Percentiles rank a stretch among this genome's conserved stretches.
These are phyloP conservation scores for Cercospora zeina DNA, from an alignment of 2,329 filamentous ascomycete species.

Conservation along the genomic window DNA sequence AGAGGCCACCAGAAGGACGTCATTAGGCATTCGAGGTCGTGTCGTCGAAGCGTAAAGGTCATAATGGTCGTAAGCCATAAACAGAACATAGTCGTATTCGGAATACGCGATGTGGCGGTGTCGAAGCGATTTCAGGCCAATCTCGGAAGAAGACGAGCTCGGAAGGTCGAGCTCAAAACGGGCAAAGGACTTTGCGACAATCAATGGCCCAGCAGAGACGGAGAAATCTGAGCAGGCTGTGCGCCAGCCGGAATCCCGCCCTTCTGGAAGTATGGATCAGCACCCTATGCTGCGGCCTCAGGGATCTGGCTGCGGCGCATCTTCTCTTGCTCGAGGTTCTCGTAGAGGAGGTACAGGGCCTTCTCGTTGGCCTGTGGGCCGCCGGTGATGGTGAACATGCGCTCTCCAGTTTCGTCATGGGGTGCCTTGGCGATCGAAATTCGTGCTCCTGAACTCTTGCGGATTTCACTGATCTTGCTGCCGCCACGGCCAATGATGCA, in stretches of 20 bases:
- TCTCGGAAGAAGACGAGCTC: slow-evolving; percentile 2
- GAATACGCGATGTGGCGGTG: slow-evolving; percentile 15
- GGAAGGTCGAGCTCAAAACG: not conserved
- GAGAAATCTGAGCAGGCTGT: slow-evolving; percentile 13
- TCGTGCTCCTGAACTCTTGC: slow-evolving; percentile 91
- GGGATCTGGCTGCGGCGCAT: slow-evolving; percentile 87
- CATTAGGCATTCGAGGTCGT: slow-evolving; percentile 31
- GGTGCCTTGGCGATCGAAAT: slow-evolving; percentile 98
- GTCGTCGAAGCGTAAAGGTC: slow-evolving; percentile 34
- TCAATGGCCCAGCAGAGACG: slow-evolving; percentile 23
- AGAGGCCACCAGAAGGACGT: slow-evolving; percentile 25
- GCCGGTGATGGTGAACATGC: slow-evolving; percentile 99
- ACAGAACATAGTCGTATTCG: slow-evolving; percentile 28
- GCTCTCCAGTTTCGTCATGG: slow-evolving; percentile 94
- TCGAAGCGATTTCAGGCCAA: slow-evolving; percentile 2
- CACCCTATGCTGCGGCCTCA: slow-evolving; percentile 40
- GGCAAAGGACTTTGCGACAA: not conserved
- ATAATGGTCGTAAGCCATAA: slow-evolving; percentile 35
- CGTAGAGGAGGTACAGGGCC: slow-evolving; percentile 92
- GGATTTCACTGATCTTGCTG: slow-evolving; percentile 98
- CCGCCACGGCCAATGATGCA: slow-evolving; percentile 96
- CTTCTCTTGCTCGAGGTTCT: slow-evolving; percentile 99
- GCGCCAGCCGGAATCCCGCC: slow-evolving; percentile 1
- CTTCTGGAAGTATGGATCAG: slow-evolving; percentile 22
- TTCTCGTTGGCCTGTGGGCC: slow-evolving; percentile 92